Evolutionary conservation across 2,329 filamentous ascomycete species (phyloP).

Genomic region (Aspergillus nomiae): DNA sequence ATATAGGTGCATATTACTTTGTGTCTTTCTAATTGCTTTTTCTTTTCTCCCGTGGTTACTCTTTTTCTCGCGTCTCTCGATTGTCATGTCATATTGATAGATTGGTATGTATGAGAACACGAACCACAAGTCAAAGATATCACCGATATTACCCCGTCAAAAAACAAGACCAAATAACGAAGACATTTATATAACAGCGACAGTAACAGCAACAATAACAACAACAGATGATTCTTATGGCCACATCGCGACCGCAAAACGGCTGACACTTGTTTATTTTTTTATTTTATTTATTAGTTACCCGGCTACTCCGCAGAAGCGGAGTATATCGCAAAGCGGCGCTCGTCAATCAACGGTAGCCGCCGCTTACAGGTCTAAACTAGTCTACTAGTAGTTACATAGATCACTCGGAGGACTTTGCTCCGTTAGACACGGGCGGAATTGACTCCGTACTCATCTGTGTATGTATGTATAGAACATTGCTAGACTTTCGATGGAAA

Average conservation of each 20-base stretch:
- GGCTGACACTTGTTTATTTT: not conserved
- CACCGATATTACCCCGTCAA: not conserved
- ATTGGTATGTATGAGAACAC: not conserved
- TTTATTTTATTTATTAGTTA: not conserved
- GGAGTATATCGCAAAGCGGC: not conserved
- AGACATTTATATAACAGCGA: not conserved
- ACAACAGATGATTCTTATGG: not conserved
- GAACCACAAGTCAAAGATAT: not conserved
- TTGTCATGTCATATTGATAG: not conserved
- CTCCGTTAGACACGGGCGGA: conserved; percentile 8
- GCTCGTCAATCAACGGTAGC: not conserved
- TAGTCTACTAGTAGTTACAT: not conserved
- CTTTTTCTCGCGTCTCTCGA: not conserved
- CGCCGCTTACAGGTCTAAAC: not conserved
- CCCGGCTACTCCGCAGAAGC: not conserved
- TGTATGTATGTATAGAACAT: not conserved
- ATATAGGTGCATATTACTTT: not conserved
- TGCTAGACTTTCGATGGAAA: not conserved
- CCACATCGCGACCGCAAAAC: not conserved
- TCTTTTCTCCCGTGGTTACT: not conserved
- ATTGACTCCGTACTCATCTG: not conserved
- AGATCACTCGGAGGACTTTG: conserved; percentile 11
- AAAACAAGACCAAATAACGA: not conserved
- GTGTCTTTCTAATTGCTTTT: not conserved
- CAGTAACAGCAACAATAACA: not conserved